These are phyloP conservation scores for Trichosanthes truncata DNA, from an alignment of 306 rosid genomes.

Conservation along the genomic window DNA sequence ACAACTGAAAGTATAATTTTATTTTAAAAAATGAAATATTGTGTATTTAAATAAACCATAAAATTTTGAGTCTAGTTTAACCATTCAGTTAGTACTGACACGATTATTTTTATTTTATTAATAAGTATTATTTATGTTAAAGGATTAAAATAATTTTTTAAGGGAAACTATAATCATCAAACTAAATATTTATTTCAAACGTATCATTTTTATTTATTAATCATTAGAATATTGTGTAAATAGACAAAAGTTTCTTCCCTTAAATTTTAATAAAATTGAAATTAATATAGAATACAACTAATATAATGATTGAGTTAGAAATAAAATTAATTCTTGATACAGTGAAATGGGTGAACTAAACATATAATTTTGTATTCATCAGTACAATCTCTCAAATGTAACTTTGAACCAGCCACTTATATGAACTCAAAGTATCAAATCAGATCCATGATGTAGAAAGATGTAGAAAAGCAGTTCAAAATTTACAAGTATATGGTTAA, in stretches of 20 bases:
- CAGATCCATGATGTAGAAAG: too few relatives aligned
- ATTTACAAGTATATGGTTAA: background rate
- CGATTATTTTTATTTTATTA: background rate
- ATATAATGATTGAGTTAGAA: background rate
- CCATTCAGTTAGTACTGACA: background rate
- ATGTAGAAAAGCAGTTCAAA: background rate
- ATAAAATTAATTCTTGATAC: background rate
- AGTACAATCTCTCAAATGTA: background rate
- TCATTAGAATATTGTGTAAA: background rate
- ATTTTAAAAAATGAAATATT: background rate
- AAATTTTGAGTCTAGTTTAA: background rate
- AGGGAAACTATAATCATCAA: background rate
- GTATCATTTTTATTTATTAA: background rate
- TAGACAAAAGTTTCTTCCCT: background rate
- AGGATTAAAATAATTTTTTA: background rate
- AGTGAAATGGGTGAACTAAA: background rate
- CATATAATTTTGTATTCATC: background rate
- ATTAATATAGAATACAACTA: background rate
- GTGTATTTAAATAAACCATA: background rate
- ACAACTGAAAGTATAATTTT: background rate
- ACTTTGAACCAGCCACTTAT: background rate
- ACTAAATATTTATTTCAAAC: background rate
- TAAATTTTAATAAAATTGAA: background rate
- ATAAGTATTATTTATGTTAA: background rate
- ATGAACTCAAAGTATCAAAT: background rate